Evolutionary conservation across 1,139 yeast species (phyloP), one percentile per base, ranked within the genome.

Genomic region (Geotrichum carabidarum): DNA sequence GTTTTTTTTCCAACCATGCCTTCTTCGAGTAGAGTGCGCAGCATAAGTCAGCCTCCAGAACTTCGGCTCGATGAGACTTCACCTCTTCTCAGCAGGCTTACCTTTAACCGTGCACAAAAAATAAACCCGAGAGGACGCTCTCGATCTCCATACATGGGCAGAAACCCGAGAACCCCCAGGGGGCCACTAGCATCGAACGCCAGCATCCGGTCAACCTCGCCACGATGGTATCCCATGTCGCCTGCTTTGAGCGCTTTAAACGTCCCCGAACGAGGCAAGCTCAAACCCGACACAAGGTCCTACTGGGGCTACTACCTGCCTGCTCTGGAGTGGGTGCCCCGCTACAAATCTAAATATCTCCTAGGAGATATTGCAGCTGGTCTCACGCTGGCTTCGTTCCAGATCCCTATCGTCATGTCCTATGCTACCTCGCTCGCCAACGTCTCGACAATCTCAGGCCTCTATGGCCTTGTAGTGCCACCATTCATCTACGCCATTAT

Each of bases 401-500:
- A 91, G 68, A 81, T 93, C 43, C 99, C 99, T 0, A 74, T 93
- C 55, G 85, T 91, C 9, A 77, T 93, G 68, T 87, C 96, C 0
- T 91, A 88, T 65, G 95, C 98, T 4, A 84, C 91, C 0, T 84
- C 96, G 0, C 76, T 93, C 55, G 97, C 98, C 1, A 90, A 86
- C 66, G 94, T 90, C 0, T 96, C 96, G 2, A 89, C 96, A 0
- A 72, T 86, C 1, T 84, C 90, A 58, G 99, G 98, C 0, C 75
- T 93, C 9, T 79, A 83, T 61, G 91, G 95, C 0, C 74, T 91
- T 54, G 91, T 90, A 0, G 73, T 91, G 3, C 84, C 96, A 0
- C 98, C 98, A 0, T 72, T 91, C 48, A 77, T 91, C 2, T 93
- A 93, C 67, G 77, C 88, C 53, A 61, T 91, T 1, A 79, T 91